Evolutionary conservation across 2,329 filamentous ascomycete species (phyloP), one percentile per base, ranked within the genome.

Genomic region (Blastomyces percursus): DNA sequence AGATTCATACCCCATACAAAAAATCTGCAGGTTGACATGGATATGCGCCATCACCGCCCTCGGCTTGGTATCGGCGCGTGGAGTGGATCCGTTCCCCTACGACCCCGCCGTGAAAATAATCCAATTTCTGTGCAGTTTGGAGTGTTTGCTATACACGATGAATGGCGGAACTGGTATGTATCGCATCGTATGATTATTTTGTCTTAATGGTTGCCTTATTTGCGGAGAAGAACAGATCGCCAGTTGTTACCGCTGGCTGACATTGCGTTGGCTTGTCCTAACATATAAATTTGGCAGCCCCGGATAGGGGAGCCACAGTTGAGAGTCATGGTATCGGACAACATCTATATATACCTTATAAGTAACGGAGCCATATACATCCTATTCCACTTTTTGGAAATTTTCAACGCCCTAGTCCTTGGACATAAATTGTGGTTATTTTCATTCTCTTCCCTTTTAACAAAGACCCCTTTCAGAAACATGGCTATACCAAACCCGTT

Each of bases 401-500:
- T 8, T 9, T 38, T 38, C 35, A 38, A 38, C 35, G 12, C 35
- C 9, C 9, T 38, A 38, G 11, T 38, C 12, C 35, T 38, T 38
- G 35, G 9, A 38, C 9, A 38, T 38, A 38, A 38, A 9, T 38
- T 38, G 35, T 9, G 35, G 12, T 38, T 38, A 38, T 38, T 38
- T 27, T 14, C 9, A 27, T 21, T 44, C 9, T 51, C n/a, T 27
- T 27, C 24, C 21, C 1, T 14, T 24, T 27, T 51, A 50, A 14
- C 24, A 12, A 21, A 14, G 2, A 32, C 19, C n/a, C n/a, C 19
- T 27, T 54, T 58, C 19, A 1, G n/a, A 24, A 59, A 56, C 19
- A 72, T 72, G 70, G 66, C 68, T 24, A 69, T 66, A 67, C 69
- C 69, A 35, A 71, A 72, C 59, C 71, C 67, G n/a, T 72, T 72